Conservation (phyloP, 1,284 basidiomycete species). For the Cryptococcus hybrid region DNA sequence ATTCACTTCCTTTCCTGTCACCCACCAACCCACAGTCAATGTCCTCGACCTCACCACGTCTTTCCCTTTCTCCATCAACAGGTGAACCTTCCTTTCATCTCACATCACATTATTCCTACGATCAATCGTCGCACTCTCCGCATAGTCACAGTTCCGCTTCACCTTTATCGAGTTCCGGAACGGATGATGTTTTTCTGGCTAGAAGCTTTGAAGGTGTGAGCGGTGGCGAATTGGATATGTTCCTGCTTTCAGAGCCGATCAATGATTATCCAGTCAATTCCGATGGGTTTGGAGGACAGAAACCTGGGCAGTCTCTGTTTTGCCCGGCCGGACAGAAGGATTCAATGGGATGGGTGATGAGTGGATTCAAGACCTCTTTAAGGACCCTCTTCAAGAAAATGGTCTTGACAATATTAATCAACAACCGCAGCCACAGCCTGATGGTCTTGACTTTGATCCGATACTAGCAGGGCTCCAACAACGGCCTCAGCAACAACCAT, state of each 20-base stretch:
- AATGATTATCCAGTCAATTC: background rate
- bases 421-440: background rate
- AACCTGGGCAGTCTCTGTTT: conserved; percentile 11
- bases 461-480: background rate
- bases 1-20: conserved; percentile 7
- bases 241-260: conserved; percentile 22
- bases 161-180: conserved; percentile 17
- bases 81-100: conserved; percentile 12
- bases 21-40: conserved; percentile 3
- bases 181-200: conserved; percentile 38
- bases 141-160: background rate
- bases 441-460: conserved; percentile 2
- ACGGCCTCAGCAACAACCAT: conserved; percentile 1
- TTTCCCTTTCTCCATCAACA: conserved; percentile 26
- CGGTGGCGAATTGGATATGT: conserved; percentile 36
- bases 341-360: conserved; percentile 1
- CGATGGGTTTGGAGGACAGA: conserved; percentile 2
- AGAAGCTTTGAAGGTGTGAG: conserved; percentile 22
- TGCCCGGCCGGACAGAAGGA: conserved; percentile 9
- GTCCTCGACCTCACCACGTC: conserved; percentile 6
- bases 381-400: background rate
- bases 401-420: background rate
- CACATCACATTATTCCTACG: conserved; percentile 17
- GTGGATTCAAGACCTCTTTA: conserved; percentile 13
- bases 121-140: conserved; percentile 14